Conservation (phyloP, 176 grass and related monocot species). For the Avena sativa region DNA sequence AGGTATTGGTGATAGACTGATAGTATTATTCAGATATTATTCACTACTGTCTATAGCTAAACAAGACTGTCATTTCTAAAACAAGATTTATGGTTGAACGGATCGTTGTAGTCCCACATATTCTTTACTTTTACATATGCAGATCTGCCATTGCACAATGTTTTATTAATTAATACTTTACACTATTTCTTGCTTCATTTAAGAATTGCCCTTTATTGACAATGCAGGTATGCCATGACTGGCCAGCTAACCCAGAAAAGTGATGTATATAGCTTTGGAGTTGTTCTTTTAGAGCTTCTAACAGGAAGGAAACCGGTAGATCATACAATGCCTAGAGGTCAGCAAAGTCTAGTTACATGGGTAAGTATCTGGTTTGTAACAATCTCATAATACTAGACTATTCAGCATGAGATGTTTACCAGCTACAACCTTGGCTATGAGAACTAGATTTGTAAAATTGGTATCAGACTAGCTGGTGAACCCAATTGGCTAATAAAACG, state of each 20-base stretch:
- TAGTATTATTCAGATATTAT: neutral
- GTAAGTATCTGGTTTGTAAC: conserved; percentile 54
- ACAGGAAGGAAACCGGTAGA: conserved; percentile 92
- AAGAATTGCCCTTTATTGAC: neutral
- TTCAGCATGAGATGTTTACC: conserved; percentile 11
- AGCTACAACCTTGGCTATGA: no score
- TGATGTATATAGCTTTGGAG: conserved; percentile 94
- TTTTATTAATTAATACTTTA: neutral
- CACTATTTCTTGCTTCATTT: neutral
- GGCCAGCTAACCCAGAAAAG: conserved; percentile 94
- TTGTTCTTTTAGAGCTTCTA: conserved; percentile 94
- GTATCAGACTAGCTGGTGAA: neutral
- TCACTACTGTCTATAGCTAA: conserved; percentile 16
- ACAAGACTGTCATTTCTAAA: conserved; percentile 27
- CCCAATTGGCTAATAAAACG: neutral
- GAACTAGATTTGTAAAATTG: conserved; percentile 6
- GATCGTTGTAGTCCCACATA: neutral
- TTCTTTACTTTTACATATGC: neutral
- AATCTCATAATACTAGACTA: neutral
- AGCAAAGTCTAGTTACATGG: conserved; percentile 96
- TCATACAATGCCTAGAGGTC: conserved; percentile 93
- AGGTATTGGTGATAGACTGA: neutral
- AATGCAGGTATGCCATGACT: conserved; percentile 90
- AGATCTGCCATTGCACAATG: neutral
- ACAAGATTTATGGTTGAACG: neutral